Percentiles rank a stretch among this genome's conserved stretches.
Conservation (phyloP, 2,329 filamentous ascomycete species). For the Biscogniauxia mediterranea region DNA sequence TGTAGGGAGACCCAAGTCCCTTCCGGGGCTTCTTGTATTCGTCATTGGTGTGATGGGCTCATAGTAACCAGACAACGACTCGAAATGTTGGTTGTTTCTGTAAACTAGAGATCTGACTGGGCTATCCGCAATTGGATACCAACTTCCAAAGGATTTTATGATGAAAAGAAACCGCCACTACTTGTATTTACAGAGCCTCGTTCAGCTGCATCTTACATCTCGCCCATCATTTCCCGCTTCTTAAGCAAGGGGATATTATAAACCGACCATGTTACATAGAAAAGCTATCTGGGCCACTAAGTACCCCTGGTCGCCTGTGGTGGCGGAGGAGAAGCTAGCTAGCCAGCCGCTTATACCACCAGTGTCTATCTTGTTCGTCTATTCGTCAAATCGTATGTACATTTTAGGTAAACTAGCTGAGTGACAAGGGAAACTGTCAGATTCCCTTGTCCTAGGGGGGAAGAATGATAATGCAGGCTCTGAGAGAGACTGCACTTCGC, state of each 20-base stretch:
- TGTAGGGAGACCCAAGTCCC: neutral
- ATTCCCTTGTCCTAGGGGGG: neutral
- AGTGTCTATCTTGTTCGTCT: neutral
- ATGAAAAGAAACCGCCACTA: neutral
- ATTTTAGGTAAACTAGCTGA: neutral
- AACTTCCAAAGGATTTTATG: neutral
- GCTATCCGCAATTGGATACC: neutral
- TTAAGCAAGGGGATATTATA: neutral
- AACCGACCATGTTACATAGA: neutral
- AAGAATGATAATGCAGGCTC: neutral
- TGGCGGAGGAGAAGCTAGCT: neutral
- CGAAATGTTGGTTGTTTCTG: neutral
- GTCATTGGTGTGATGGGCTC: neutral
- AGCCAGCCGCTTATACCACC: neutral
- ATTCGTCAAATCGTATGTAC: neutral
- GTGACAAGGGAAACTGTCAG: neutral
- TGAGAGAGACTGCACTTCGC: neutral
- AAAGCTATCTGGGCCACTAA: neutral
- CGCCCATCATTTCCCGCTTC: neutral
- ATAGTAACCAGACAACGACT: neutral
- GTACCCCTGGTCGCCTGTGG: neutral
- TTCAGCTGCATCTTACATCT: neutral
- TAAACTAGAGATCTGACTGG: neutral
- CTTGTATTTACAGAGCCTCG: neutral
- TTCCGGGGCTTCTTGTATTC: neutral